phyloP scores from a whole-genome alignment of 2,329 filamentous ascomycete species.

The Aspergillus glaucus region DNA sequence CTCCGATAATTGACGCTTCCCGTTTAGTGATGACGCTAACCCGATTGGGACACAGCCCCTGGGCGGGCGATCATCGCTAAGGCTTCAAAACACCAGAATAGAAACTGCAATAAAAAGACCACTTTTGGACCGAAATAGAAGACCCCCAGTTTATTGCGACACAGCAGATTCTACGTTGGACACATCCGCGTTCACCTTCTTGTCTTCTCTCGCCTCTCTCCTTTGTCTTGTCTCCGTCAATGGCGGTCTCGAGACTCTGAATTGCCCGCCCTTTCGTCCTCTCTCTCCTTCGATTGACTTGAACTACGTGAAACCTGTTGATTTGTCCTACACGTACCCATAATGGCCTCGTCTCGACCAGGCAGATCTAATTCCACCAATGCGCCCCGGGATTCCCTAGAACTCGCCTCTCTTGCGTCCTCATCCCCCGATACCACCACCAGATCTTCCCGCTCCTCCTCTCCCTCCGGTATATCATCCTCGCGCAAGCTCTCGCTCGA shows the following conservation, averaged over 20 bases:
- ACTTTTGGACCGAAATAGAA: too few relatives aligned
- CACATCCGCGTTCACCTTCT: neutral
- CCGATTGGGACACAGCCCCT: neutral
- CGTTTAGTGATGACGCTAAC: too few relatives aligned
- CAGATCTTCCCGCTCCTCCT: conserved; percentile 65
- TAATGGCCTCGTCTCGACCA: conserved; percentile 21
- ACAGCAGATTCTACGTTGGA: too few relatives aligned
- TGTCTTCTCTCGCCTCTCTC: conserved; percentile 1
- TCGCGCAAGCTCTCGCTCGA: conserved; percentile 85
- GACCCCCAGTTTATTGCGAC: too few relatives aligned
- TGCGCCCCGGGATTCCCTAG: conserved; percentile 77
- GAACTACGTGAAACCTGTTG: neutral
- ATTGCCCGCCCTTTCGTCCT: neutral
- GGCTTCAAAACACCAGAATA: too few relatives aligned
- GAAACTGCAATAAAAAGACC: too few relatives aligned
- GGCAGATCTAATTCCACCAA: conserved; percentile 17
- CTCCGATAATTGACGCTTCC: too few relatives aligned
- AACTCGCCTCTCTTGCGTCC: conserved; percentile 90
- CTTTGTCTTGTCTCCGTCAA: conserved; percentile 1
- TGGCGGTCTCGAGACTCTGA: neutral
- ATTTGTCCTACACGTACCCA: neutral
- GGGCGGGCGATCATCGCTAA: conserved; percentile 5
- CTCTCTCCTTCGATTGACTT: neutral
- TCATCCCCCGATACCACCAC: conserved; percentile 61
- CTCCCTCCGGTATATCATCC: conserved; percentile 80